phyloP scores from a whole-genome alignment of 805 yeast species.

The Saturnispora dispora region DNA sequence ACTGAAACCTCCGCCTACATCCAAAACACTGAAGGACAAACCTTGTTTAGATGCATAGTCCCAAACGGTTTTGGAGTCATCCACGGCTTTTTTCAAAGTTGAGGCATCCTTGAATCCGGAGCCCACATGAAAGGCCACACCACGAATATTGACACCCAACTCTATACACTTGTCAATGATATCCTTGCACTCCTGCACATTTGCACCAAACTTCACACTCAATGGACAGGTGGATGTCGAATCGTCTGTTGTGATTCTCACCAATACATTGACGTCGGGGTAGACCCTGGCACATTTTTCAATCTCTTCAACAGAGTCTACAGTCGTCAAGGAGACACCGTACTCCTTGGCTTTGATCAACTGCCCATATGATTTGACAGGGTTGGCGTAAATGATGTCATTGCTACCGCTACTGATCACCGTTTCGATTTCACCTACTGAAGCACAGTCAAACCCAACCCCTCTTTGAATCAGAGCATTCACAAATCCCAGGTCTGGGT shows the following conservation, averaged over 20 bases:
- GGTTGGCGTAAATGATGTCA: slow-evolving; percentile 77
- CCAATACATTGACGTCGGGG: slow-evolving; percentile 55
- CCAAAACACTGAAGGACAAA: slow-evolving; percentile 46
- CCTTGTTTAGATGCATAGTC: slow-evolving; percentile 38
- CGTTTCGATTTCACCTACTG: slow-evolving; percentile 68
- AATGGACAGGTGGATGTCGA: slow-evolving; percentile 77
- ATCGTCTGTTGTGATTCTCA: slow-evolving; percentile 87
- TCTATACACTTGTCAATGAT: slow-evolving; percentile 55
- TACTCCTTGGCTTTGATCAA: slow-evolving; percentile 56
- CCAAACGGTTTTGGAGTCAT: slow-evolving; percentile 62
- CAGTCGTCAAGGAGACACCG: slow-evolving; percentile 67
- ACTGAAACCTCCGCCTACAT: slow-evolving; percentile 92
- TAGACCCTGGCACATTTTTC: slow-evolving; percentile 48
- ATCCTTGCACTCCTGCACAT: slow-evolving; percentile 40
- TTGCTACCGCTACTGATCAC: slow-evolving; percentile 38
- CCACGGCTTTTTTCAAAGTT: slow-evolving; percentile 60
- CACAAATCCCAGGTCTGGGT: slow-evolving; percentile 59
- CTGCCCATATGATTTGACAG: slow-evolving; percentile 83
- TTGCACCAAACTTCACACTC: slow-evolving; percentile 84
- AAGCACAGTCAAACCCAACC: slow-evolving; percentile 87
- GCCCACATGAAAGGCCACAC: slow-evolving; percentile 94
- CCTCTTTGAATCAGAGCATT: slow-evolving; percentile 51
- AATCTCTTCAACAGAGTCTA: slow-evolving; percentile 82
- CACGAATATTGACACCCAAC: slow-evolving; percentile 57
- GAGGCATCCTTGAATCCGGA: slow-evolving; percentile 77